Conservation (phyloP, 2,329 filamentous ascomycete species). For the Diplodia scrobiculata region DNA sequence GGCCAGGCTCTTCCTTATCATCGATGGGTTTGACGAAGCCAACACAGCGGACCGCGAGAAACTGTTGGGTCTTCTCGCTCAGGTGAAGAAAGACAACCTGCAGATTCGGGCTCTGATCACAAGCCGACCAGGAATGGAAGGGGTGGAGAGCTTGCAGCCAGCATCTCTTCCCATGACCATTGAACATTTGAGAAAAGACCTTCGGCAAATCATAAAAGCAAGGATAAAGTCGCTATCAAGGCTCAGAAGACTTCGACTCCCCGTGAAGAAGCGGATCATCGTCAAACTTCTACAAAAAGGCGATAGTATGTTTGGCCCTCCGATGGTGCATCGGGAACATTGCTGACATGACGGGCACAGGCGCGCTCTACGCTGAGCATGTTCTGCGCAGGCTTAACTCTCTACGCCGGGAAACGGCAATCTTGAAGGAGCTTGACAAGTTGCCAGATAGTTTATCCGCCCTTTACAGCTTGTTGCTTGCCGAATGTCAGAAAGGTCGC, state of each 20-base stretch:
- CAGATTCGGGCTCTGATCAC: conserved; percentile 39
- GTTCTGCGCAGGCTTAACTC: conserved; percentile 39
- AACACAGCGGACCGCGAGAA: conserved; percentile 29
- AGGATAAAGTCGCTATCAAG: conserved; percentile 35
- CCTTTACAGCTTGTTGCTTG: conserved; percentile 33
- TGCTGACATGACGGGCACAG: conserved; percentile 31
- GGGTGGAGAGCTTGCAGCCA: conserved; percentile 23
- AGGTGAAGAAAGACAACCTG: conserved; percentile 35
- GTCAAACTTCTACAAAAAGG: conserved; percentile 38
- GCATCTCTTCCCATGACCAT: conserved; percentile 34
- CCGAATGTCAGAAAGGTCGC: conserved; percentile 33
- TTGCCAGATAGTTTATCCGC: conserved; percentile 32
- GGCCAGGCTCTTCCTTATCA: conserved; percentile 37
- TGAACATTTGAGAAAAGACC: conserved; percentile 38
- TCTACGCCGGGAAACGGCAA: conserved; percentile 41
- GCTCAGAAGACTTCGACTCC: conserved; percentile 36
- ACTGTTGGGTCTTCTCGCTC: conserved; percentile 34
- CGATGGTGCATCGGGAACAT: not conserved
- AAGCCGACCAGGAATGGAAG: conserved; percentile 30
- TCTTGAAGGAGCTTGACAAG: conserved; percentile 38
- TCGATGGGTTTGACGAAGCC: conserved; percentile 44
- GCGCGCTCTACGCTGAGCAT: conserved; percentile 46
- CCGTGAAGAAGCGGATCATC: conserved; percentile 39
- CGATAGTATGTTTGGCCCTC: conserved; percentile 37
- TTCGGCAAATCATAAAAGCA: conserved; percentile 37